Percentiles rank a stretch among this genome's conserved stretches.
These are phyloP conservation scores for Pichia sp. DNA, from an alignment of 1,139 yeast genomes.

Conservation along the genomic window DNA sequence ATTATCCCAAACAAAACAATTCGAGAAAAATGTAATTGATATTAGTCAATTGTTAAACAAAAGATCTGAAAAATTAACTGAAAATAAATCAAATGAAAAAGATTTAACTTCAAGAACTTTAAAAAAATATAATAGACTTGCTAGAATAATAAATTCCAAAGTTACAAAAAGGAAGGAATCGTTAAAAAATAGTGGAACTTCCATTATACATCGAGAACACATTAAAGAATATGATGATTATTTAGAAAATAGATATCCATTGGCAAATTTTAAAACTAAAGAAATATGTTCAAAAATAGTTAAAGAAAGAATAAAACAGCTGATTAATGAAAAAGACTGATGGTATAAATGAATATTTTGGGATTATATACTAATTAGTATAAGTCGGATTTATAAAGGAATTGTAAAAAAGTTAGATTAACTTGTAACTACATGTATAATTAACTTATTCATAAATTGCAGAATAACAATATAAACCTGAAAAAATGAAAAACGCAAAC, in stretches of 20 bases:
- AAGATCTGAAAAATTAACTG: background rate
- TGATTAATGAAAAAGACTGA: constrained; percentile 2
- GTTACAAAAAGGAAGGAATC: background rate
- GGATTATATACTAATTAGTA: background rate
- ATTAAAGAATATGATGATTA: constrained; percentile 20
- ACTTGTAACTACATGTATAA: too few relatives aligned
- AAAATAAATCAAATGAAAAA: background rate
- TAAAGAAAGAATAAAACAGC: constrained; percentile 30
- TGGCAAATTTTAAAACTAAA: constrained; percentile 14
- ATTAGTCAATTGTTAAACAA: background rate
- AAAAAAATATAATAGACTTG: constrained; percentile 31
- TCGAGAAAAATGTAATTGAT: background rate
- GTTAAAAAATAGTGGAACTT: background rate
- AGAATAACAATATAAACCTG: constrained; percentile 71
- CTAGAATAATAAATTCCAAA: constrained; percentile 15
- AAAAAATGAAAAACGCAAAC: constrained; percentile 73
- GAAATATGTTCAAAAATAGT: constrained; percentile 32
- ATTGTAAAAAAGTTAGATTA: too few relatives aligned
- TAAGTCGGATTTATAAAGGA: background rate
- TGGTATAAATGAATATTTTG: background rate
- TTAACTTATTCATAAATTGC: constrained; percentile 33
- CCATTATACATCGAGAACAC: background rate
- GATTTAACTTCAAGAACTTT: constrained; percentile 32
- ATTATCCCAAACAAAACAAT: constrained; percentile 6
- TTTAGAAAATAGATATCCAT: constrained; percentile 11